Conservation (phyloP, 139 green algal genomes). For the Dunaliella sp. region DNA sequence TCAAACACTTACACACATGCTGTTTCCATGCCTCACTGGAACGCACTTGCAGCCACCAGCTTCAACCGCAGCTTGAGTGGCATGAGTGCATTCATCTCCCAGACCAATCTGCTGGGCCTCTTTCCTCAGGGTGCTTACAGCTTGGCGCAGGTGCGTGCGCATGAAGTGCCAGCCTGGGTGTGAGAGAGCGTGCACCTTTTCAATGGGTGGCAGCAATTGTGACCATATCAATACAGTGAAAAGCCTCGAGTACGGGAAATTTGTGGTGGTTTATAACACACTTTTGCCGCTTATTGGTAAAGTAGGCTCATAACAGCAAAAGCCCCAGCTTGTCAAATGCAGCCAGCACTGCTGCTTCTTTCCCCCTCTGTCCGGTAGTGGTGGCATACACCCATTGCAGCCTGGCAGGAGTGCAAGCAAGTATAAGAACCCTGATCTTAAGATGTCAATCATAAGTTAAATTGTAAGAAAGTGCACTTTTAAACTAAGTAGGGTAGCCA, state of each 20-base stretch:
- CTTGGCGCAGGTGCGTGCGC: constrained; percentile 44
- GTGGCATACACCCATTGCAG: too few species aligned
- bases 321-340: too few species aligned
- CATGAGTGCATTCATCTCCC: constrained; percentile 47
- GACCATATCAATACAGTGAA: background rate
- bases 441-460: too few species aligned
- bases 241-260: background rate
- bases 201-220: background rate
- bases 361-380: too few species aligned
- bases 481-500: too few species aligned
- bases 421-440: too few species aligned
- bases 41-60: constrained; percentile 28
- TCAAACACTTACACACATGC: too few species aligned
- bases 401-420: too few species aligned
- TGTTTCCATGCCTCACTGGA: too few species aligned
- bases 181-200: background rate
- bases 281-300: too few species aligned
- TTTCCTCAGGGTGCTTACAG: constrained; percentile 68
- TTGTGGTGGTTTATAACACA: background rate
- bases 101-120: constrained; percentile 67
- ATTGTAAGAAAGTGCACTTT: too few species aligned
- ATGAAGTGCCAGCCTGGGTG: background rate
- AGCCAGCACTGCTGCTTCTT: background rate
- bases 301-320: too few species aligned
- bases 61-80: constrained; percentile 49